phyloP scores from a whole-genome alignment of 176 grass and related monocot genomes.

The Oryza brachyantha region DNA sequence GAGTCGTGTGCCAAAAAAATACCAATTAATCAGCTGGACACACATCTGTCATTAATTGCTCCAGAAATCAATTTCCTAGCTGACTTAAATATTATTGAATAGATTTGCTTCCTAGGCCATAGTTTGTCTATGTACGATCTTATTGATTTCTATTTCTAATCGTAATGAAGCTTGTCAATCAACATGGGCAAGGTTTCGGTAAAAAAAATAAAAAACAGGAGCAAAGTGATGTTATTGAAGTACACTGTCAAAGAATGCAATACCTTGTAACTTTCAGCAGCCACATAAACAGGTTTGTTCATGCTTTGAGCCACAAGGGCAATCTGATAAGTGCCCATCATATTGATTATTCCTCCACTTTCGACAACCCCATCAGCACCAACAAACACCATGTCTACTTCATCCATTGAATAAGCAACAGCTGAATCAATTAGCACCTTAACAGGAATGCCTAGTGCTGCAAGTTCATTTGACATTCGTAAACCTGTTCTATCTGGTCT shows the following conservation, averaged over 20 bases:
- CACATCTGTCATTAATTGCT: background rate
- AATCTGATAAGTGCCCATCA: constrained; percentile 99
- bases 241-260: background rate
- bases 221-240: background rate
- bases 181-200: background rate
- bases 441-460: constrained; percentile 78
- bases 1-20: background rate
- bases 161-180: background rate
- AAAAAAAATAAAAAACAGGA: background rate
- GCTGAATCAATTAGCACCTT: constrained; percentile 95
- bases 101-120: background rate
- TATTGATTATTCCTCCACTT: constrained; percentile 98
- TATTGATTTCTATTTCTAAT: constrained; percentile 2
- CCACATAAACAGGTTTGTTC: constrained; percentile 94
- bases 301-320: constrained; percentile 94
- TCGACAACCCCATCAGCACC: constrained; percentile 98
- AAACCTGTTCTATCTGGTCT: constrained; percentile 90
- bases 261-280: constrained; percentile 99
- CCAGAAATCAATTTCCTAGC: background rate
- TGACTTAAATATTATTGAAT: constrained; percentile 2
- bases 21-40: background rate
- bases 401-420: constrained; percentile 92
- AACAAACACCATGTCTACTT: constrained; percentile 93
- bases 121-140: background rate
- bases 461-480: constrained; percentile 84